Evolutionary conservation across 345 rosid species (phyloP), one percentile per base, ranked within the genome.

Genomic region (Eucalyptus pauciflora): DNA sequence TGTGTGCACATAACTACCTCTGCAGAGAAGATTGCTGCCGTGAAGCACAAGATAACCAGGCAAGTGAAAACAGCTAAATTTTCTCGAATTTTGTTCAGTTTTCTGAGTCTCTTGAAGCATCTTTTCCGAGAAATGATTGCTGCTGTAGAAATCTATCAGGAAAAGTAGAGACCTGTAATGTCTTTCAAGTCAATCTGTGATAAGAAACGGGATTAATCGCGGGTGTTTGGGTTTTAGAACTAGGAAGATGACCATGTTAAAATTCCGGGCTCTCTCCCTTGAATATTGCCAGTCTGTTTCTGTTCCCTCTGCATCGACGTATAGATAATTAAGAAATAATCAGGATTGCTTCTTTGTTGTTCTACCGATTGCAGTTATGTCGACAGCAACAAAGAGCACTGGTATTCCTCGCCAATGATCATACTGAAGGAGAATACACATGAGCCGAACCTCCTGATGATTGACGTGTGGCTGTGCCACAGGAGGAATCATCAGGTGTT

Each of bases 31-130:
- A 56, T 56, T 76, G 91, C 95, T 25, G 62, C 89, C 54, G 88
- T 97, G 91, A 96, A 93, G 88, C 96, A 96, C 87, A 94, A 93
- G 92, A 95, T 96, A 86, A 86, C 88, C 25, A 91, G 96, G 99
- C 87, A 64, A 86, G 80, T 14, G 10, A 33, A 64, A 17, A 45
- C 54, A 60, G 33, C 13, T 67, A 60, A 22, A 24, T 10, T 60
- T 60, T 60, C 67, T 60, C 31, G 7, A 60, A 60, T 60, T 60
- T 25, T 60, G 67, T 60, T 60, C 67, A 60, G 31, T 25, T 52
- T 18, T 52, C 24, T 52, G 56, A 52, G 56, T 60, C n/a, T 60
- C 7, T 27, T 27, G 67, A 60, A 60, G 67, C 14, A 60, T 60
- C 7, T 60, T 60, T 60, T 60, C 15, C 15, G 7, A 27, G 67